A percentile compares a stretch with the other conserved stretches of the same genome.
Evolutionary conservation across 805 yeast species (phyloP).

Genomic region (Candida odintsovae): DNA sequence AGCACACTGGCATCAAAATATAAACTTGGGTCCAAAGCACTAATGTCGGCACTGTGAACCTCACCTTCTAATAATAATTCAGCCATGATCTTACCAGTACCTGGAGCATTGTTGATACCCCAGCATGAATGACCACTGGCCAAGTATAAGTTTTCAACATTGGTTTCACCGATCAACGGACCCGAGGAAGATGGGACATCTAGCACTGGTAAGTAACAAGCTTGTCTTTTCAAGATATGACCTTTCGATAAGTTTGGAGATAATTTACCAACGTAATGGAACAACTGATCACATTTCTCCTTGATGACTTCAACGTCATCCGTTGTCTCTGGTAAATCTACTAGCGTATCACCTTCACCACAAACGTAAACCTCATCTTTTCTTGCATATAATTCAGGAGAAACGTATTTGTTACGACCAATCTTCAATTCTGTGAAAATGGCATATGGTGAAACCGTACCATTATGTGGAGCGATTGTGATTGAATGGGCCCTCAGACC

Average conservation of each 20-base stretch:
- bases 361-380: slow-evolving; percentile 94
- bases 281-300: slow-evolving; percentile 83
- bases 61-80: slow-evolving; percentile 83
- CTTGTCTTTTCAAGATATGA: slow-evolving; percentile 75
- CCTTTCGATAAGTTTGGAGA: slow-evolving; percentile 69
- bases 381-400: slow-evolving; percentile 94
- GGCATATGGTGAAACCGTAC: slow-evolving; percentile 85
- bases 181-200: slow-evolving; percentile 92
- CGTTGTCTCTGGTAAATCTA: slow-evolving; percentile 88
- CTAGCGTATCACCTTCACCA: slow-evolving; percentile 93
- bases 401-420: slow-evolving; percentile 60
- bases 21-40: slow-evolving; percentile 77
- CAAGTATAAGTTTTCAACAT: slow-evolving; percentile 67
- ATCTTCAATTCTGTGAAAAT: slow-evolving; percentile 85
- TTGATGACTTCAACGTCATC: slow-evolving; percentile 87
- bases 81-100: slow-evolving; percentile 89
- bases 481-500: slow-evolving; percentile 95
- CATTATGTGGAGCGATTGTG: slow-evolving; percentile 75
- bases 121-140: slow-evolving; percentile 97
- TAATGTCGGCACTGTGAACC: slow-evolving; percentile 68
- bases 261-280: slow-evolving; percentile 71
- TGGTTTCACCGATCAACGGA: slow-evolving; percentile 91
- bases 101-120: slow-evolving; percentile 98
- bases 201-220: slow-evolving; percentile 91
- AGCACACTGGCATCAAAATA: slow-evolving; percentile 69